A percentile compares a stretch with the other conserved stretches of the same genome.
phyloP scores from a whole-genome alignment of 306 rosid genomes.

The Comarum palustre region DNA sequence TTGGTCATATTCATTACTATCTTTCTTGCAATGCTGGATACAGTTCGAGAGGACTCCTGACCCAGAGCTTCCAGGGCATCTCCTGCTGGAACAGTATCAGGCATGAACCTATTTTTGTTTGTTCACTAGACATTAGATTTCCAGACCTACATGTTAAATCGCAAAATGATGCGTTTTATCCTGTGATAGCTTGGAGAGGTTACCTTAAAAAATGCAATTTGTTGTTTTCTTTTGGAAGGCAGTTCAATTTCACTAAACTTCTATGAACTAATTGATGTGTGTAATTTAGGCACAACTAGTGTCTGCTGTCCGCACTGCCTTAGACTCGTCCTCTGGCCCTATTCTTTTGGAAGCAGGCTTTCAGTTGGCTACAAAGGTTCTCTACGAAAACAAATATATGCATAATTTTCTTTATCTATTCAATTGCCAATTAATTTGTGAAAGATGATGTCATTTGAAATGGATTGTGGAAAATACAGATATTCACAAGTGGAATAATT shows the following conservation, averaged over 20 bases:
- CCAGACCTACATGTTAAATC: constrained; percentile 4
- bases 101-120: constrained; percentile 29
- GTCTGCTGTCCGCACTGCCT: constrained; percentile 91
- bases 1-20: constrained; percentile 19
- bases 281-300: constrained; percentile 80
- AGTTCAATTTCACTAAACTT: constrained; percentile 22
- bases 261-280: constrained; percentile 32
- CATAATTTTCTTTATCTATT: constrained; percentile 20
- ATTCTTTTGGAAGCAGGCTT: constrained; percentile 91
- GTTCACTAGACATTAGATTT: neutral
- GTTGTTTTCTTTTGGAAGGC: neutral
- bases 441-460: constrained; percentile 5
- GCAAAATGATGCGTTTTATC: neutral
- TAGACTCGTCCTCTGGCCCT: constrained; percentile 88
- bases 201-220: neutral
- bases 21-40: constrained; percentile 35
- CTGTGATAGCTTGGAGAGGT: constrained; percentile 5
- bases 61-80: constrained; percentile 97
- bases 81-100: constrained; percentile 94
- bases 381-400: constrained; percentile 7
- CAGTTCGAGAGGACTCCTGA: constrained; percentile 77
- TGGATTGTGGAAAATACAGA: constrained; percentile 48
- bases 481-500: constrained; percentile 88
- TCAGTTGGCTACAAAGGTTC: constrained; percentile 95
- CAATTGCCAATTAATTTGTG: constrained; percentile 8